These are phyloP conservation scores for Zymoseptoria crescenta DNA, from an alignment of 2,329 filamentous ascomycete genomes.

Conservation along the genomic window DNA sequence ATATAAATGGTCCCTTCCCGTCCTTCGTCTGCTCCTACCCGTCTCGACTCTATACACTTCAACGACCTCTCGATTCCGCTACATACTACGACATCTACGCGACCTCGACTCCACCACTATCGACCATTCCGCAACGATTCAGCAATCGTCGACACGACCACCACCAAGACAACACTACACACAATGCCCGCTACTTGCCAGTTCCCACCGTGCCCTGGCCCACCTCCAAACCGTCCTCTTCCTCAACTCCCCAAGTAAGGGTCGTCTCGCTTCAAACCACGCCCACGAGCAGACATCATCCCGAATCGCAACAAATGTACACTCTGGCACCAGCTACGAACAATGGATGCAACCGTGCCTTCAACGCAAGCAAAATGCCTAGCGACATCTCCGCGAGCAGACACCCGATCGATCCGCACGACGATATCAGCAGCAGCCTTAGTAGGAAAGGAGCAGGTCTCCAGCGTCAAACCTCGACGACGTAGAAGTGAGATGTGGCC, in stretches of 20 bases:
- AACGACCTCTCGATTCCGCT: neutral
- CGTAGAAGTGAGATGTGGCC: neutral
- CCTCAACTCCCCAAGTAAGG: slow-evolving; percentile 38
- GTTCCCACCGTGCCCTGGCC: slow-evolving; percentile 40
- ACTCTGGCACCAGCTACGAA: neutral
- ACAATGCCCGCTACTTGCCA: slow-evolving; percentile 32
- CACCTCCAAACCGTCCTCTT: slow-evolving; percentile 39
- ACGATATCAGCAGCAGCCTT: neutral
- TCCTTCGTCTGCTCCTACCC: neutral
- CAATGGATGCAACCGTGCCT: neutral
- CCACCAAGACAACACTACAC: slow-evolving; percentile 6
- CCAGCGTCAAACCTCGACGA: neutral
- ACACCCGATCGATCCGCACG: neutral
- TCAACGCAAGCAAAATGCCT: neutral
- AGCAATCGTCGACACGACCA: neutral
- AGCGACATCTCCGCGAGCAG: neutral
- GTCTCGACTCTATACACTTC: neutral
- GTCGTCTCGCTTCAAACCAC: neutral
- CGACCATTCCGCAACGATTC: neutral
- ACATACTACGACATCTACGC: too few relatives aligned
- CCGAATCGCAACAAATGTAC: neutral
- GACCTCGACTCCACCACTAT: neutral
- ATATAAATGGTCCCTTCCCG: neutral
- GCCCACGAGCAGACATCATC: neutral
- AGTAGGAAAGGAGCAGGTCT: neutral